A percentile compares a stretch with the other conserved stretches of the same genome.
Evolutionary conservation across 2,329 filamentous ascomycete species (phyloP).

Genomic region (Diaporthe australafricana): DNA sequence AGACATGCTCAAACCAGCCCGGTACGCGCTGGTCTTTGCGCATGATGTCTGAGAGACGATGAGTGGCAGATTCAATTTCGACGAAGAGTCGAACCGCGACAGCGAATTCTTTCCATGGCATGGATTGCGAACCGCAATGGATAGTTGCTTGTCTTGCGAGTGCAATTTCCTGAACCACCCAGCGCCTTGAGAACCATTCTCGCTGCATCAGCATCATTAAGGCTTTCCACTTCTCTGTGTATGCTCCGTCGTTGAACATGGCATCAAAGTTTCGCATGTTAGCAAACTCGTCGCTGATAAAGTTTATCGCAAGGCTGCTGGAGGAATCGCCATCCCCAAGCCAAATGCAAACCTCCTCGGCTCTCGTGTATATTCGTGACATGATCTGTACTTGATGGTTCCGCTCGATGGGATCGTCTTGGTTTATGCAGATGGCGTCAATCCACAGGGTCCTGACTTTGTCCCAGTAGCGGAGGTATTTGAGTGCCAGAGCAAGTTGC

Average conservation of each 20-base stretch:
- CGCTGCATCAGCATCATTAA: constrained; percentile 51
- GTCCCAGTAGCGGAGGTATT: constrained; percentile 31
- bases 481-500: constrained; percentile 33
- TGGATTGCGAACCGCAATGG: constrained; percentile 50
- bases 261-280: constrained; percentile 48
- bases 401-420: constrained; percentile 44
- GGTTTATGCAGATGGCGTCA: no score
- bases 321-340: constrained; percentile 46
- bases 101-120: constrained; percentile 52
- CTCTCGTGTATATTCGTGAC: constrained; percentile 47
- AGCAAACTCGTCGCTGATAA: constrained; percentile 48
- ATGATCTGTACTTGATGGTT: constrained; percentile 51
- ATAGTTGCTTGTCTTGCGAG: constrained; percentile 48
- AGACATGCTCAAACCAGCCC: constrained; percentile 49
- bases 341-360: constrained; percentile 47
- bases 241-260: constrained; percentile 40
- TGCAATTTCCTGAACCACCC: constrained; percentile 57
- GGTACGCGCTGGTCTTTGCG: constrained; percentile 46
- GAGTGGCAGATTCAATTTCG: constrained; percentile 51
- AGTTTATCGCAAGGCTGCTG: constrained; percentile 45
- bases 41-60: constrained; percentile 51
- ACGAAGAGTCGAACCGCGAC: constrained; percentile 53
- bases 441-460: constrained; percentile 46
- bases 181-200: constrained; percentile 53
- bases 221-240: constrained; percentile 45